Evolutionary conservation across 139 green algal genomes (phyloP).

Genomic region (Edaphochlamys debaryana): DNA sequence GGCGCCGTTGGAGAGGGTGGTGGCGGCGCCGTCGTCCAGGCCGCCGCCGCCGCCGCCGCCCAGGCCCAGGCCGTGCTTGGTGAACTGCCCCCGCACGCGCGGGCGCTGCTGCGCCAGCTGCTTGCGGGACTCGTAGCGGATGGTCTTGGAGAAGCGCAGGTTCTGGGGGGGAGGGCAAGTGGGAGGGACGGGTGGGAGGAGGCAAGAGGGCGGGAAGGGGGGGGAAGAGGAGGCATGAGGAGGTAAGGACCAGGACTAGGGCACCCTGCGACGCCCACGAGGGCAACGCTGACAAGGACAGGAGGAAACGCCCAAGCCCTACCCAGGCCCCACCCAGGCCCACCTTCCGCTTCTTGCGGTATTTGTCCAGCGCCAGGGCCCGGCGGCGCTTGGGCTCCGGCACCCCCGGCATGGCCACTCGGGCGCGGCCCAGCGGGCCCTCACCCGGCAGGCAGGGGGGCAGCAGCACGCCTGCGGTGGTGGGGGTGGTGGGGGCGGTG

Average conservation of each 20-base stretch:
- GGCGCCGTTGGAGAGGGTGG: conserved; percentile 17
- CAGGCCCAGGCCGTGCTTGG: conserved; percentile 31
- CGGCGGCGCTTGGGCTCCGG: conserved; percentile 36
- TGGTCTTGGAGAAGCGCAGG: conserved; percentile 69
- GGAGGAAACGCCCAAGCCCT: no score
- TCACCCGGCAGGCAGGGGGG: background rate
- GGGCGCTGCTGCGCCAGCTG: conserved; percentile 68
- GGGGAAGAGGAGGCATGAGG: no score
- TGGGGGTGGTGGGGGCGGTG: no score
- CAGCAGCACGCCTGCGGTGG: background rate
- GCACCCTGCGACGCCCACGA: no score
- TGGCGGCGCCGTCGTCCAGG: background rate
- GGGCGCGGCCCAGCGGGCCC: background rate
- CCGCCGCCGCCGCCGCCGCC: background rate
- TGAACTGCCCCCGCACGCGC: conserved; percentile 75
- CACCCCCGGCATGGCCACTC: background rate
- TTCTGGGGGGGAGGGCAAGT: conserved; percentile 41
- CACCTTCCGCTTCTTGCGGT: conserved; percentile 73
- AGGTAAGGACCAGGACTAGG: no score
- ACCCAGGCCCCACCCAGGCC: no score
- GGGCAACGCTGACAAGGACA: no score
- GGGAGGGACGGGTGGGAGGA: no score
- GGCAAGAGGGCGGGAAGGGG: no score
- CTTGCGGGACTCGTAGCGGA: conserved; percentile 79
- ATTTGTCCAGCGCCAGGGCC: conserved; percentile 68